These are phyloP conservation scores for Glomus cerebriforme DNA, from an alignment of 192 early-diverging fungal genomes.

Conservation along the genomic window DNA sequence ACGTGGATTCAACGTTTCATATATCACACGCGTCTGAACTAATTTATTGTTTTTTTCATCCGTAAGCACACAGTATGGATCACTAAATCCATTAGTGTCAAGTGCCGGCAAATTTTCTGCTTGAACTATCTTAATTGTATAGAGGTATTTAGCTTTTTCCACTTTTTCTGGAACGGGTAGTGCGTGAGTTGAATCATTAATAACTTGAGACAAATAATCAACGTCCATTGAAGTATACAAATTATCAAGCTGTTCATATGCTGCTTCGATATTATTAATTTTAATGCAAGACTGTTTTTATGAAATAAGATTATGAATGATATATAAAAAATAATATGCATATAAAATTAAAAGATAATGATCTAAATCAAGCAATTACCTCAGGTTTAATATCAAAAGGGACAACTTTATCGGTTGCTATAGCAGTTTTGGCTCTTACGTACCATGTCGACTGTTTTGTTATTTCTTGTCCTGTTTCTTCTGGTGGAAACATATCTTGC, in stretches of 20 bases:
- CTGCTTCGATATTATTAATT: slow-evolving; percentile 62
- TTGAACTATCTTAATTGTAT: slow-evolving; percentile 70
- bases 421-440: slow-evolving; percentile 42
- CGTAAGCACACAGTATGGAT: slow-evolving; percentile 68
- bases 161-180: slow-evolving; percentile 35
- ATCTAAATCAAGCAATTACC: slow-evolving; percentile 32
- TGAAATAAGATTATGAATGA: background rate
- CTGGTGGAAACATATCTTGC: slow-evolving; percentile 44
- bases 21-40: slow-evolving; percentile 58
- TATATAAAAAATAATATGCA: background rate
- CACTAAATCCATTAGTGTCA: slow-evolving; percentile 59
- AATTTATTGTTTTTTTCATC: slow-evolving; percentile 49
- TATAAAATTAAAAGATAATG: background rate
- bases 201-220: slow-evolving; percentile 49
- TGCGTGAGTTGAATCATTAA: slow-evolving; percentile 38
- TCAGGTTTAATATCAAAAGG: slow-evolving; percentile 55
- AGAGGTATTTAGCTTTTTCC: slow-evolving; percentile 48
- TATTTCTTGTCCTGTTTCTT: slow-evolving; percentile 33
- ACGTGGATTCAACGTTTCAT: slow-evolving; percentile 72
- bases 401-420: slow-evolving; percentile 37
- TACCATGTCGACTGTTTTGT: slow-evolving; percentile 44
- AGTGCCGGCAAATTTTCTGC: slow-evolving; percentile 65
- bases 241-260: slow-evolving; percentile 49
- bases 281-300: slow-evolving; percentile 56
- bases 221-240: slow-evolving; percentile 61